These are phyloP conservation scores for Paraglomus occultum DNA, from an alignment of 192 early-diverging fungal genomes.

Conservation along the genomic window DNA sequence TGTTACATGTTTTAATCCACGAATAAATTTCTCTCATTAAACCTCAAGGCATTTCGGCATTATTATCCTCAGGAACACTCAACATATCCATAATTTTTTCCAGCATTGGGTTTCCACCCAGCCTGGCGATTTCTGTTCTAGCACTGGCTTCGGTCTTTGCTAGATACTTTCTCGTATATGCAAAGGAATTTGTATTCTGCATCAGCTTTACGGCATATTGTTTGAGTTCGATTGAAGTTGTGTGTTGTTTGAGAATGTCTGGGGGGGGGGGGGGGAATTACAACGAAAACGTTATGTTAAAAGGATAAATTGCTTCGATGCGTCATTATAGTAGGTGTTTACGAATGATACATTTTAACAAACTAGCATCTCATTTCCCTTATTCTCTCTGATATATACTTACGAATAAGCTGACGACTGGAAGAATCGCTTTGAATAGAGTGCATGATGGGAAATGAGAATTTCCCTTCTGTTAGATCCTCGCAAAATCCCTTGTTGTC, in stretches of 20 bases:
- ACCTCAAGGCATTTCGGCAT: too few relatives aligned
- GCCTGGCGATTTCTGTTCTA: constrained; percentile 56
- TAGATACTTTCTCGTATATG: constrained; percentile 72
- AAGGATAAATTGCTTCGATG: background rate
- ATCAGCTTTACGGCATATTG: constrained; percentile 81
- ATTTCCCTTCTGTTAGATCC: constrained; percentile 99
- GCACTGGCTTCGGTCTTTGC: constrained; percentile 60
- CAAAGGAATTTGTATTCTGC: constrained; percentile 74
- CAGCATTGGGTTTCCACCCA: constrained; percentile 79
- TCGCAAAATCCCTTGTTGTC: constrained; percentile 98
- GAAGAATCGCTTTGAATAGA: constrained; percentile 63
- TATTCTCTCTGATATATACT: constrained; percentile 3
- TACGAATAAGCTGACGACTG: constrained; percentile 74
- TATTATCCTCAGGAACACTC: constrained; percentile 31
- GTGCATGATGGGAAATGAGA: constrained; percentile 93
- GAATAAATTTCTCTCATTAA: too few relatives aligned
- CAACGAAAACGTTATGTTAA: background rate
- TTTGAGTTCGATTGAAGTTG: constrained; percentile 80
- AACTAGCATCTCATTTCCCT: background rate
- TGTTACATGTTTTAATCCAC: too few relatives aligned
- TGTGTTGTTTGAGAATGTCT: constrained; percentile 87
- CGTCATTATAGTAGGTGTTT: background rate
- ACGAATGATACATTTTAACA: background rate
- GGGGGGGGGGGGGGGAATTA: background rate
- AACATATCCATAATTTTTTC: constrained; percentile 60